A percentile compares a stretch with the other conserved stretches of the same genome.
Evolutionary conservation across 176 grass and related monocot species (phyloP).

Genomic region (Carex scoparia): DNA sequence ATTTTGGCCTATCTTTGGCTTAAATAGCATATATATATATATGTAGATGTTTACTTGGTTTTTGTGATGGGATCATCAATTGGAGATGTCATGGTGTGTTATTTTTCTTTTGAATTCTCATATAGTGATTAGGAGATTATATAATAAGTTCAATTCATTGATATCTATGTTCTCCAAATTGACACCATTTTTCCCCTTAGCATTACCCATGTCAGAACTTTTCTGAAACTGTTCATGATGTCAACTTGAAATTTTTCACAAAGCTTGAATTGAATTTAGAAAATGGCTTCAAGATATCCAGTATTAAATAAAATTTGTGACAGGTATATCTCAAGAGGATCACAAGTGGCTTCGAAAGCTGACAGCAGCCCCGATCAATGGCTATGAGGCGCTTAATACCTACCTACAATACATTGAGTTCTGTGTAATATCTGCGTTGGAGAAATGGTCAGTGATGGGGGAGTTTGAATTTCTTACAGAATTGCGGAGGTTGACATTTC

Average conservation of each 20-base stretch:
- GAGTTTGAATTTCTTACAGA: constrained; percentile 50
- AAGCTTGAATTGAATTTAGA: not conserved
- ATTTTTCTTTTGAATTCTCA: not conserved
- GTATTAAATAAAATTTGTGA: not conserved
- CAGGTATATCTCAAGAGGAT: constrained; percentile 54
- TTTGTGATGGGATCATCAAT: not conserved
- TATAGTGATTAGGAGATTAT: not conserved
- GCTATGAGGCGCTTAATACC: constrained; percentile 66
- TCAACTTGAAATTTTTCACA: not conserved
- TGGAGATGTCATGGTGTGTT: not conserved
- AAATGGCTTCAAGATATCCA: not conserved
- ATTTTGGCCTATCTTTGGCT: not conserved
- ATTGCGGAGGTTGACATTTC: constrained; percentile 51
- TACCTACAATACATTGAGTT: constrained; percentile 75
- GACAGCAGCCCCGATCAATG: constrained; percentile 68
- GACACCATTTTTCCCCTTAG: not conserved
- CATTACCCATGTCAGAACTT: not conserved
- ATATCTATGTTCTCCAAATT: not conserved
- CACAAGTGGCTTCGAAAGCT: constrained; percentile 65
- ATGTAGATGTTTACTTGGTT: not conserved
- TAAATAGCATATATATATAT: not conserved
- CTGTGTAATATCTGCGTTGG: constrained; percentile 41
- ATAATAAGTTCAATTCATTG: not conserved
- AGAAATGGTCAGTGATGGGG: constrained; percentile 36
- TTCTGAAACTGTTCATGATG: not conserved